phyloP scores from a whole-genome alignment of 2,329 filamentous ascomycete species.

The Xylaria sp. region DNA sequence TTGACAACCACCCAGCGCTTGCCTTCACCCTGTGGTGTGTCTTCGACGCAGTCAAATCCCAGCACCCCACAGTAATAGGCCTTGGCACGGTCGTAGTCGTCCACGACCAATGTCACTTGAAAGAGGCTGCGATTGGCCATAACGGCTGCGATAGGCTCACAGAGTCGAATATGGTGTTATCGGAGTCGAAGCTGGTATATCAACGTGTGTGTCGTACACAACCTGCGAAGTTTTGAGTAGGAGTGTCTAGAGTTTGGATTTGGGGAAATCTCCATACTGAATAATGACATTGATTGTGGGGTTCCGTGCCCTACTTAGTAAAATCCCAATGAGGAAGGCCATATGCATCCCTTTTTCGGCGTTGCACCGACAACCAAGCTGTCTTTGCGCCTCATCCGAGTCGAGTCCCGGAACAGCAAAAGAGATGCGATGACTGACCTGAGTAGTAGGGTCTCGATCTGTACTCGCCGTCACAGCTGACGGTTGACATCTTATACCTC shows the following conservation, averaged over 20 bases:
- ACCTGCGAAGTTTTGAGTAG: neutral
- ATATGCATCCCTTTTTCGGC: neutral
- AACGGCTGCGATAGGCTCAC: neutral
- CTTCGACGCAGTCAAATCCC: conserved; percentile 29
- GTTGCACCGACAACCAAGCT: neutral
- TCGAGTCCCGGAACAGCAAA: neutral
- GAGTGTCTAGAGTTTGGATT: neutral
- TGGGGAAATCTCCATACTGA: conserved; percentile 1
- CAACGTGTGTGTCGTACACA: neutral
- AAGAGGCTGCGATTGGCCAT: conserved; percentile 34
- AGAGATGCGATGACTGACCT: neutral
- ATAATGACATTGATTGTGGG: conserved; percentile 17
- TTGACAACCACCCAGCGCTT: conserved; percentile 34
- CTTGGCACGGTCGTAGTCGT: conserved; percentile 37
- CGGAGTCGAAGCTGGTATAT: neutral
- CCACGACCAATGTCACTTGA: conserved; percentile 31
- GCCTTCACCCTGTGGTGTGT: conserved; percentile 25
- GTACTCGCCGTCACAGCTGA: neutral
- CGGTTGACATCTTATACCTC: neutral
- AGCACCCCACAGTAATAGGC: conserved; percentile 35
- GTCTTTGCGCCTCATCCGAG: neutral
- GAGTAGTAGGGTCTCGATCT: neutral
- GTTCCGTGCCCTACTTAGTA: conserved; percentile 16
- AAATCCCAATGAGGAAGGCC: conserved; percentile 27
- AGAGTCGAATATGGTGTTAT: neutral